A percentile compares a stretch with the other conserved stretches of the same genome.
phyloP scores from a whole-genome alignment of 2,329 filamentous ascomycete genomes.

The Mycosphaerelloides madeirae region DNA sequence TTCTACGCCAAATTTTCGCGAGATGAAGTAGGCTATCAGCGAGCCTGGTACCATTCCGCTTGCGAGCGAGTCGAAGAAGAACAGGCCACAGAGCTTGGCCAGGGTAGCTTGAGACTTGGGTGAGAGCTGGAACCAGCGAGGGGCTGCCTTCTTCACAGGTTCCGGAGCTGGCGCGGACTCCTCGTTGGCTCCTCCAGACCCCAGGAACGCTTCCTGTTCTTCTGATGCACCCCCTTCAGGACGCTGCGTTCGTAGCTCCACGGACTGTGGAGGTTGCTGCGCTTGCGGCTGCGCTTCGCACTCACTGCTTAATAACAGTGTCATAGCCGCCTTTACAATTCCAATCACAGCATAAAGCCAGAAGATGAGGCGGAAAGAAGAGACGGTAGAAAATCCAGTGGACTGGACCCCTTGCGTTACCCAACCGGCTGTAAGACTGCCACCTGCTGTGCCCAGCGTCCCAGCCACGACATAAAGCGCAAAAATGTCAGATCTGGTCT shows the following conservation, averaged over 20 bases:
- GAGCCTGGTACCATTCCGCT: constrained; percentile 55
- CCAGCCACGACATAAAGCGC: constrained; percentile 31
- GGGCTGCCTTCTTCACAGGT: constrained; percentile 4
- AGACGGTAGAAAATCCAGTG: constrained; percentile 34
- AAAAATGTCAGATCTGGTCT: constrained; percentile 26
- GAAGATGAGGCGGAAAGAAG: constrained; percentile 40
- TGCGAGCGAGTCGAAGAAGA: constrained; percentile 64
- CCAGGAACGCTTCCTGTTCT: constrained; percentile 15
- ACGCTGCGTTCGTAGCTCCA: not conserved
- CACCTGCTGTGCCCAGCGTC: constrained; percentile 26
- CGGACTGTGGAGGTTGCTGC: not conserved
- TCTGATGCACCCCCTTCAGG: constrained; percentile 5
- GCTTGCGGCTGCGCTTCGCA: constrained; percentile 33
- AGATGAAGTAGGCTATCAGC: constrained; percentile 52
- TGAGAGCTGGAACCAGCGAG: constrained; percentile 11
- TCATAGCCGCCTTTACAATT: constrained; percentile 35
- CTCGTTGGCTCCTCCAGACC: constrained; percentile 2
- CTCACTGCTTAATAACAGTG: constrained; percentile 34
- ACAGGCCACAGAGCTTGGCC: constrained; percentile 59
- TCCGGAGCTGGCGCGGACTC: not conserved
- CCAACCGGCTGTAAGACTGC: constrained; percentile 34
- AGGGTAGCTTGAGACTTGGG: constrained; percentile 30
- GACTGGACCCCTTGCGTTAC: constrained; percentile 33
- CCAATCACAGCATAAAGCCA: constrained; percentile 42
- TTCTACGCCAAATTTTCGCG: constrained; percentile 48